Evolutionary conservation across 495 filamentous ascomycete genomes (phyloP).

Genomic region (Lophium mytilinum): DNA sequence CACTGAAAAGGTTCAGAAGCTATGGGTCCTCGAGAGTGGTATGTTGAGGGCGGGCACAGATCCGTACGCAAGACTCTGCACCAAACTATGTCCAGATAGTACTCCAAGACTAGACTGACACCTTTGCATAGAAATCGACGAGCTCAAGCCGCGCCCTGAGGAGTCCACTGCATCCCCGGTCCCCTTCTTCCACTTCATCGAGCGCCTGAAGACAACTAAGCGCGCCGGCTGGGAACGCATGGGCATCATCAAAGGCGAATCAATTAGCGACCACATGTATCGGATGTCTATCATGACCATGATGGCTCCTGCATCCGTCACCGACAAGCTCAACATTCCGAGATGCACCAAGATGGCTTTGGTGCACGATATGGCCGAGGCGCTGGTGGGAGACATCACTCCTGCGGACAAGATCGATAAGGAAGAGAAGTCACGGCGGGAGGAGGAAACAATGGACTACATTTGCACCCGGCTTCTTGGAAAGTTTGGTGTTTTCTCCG

Average conservation of each 20-base stretch:
- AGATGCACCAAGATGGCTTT: constrained; percentile 90
- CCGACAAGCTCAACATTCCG: constrained; percentile 59
- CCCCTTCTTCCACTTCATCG: constrained; percentile 87
- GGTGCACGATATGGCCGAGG: constrained; percentile 95
- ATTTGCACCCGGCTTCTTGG: constrained; percentile 64
- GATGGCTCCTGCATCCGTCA: constrained; percentile 74
- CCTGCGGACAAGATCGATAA: constrained; percentile 68
- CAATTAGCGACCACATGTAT: constrained; percentile 98
- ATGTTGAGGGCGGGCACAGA: constrained; percentile 19
- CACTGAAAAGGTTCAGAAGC: no score
- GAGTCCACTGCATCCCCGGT: constrained; percentile 64
- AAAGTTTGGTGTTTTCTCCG: constrained; percentile 59
- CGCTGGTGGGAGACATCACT: constrained; percentile 91
- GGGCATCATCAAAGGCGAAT: constrained; percentile 64
- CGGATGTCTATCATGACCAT: constrained; percentile 96
- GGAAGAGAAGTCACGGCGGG: constrained; percentile 75
- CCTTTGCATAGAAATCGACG: neutral
- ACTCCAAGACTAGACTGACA: neutral
- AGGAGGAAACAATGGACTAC: constrained; percentile 83
- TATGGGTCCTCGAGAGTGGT: constrained; percentile 33
- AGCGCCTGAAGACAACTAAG: constrained; percentile 88
- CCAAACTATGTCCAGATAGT: neutral
- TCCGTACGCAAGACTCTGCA: constrained; percentile 17
- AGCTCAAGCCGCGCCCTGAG: constrained; percentile 36
- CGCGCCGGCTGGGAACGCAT: constrained; percentile 94